Base-by-base conservation (phyloP, 2,329 filamentous ascomycete species). In the Claviceps sorghi region DNA sequence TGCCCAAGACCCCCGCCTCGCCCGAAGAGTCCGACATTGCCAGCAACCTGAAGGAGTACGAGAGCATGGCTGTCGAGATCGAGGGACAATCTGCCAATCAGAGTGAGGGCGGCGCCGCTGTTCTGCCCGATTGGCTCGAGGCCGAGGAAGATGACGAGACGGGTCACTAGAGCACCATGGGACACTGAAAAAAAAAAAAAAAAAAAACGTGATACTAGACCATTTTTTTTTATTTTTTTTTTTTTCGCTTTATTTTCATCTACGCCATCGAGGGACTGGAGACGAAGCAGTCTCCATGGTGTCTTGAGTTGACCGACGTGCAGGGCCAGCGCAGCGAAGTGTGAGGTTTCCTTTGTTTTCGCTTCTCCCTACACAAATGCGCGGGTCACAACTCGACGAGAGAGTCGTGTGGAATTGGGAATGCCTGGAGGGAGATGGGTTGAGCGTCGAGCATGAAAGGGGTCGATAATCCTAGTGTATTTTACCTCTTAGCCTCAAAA, bases 1-100 rank as follows among this genome's bases (percentile, higher is more conserved):
- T 84, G 59, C 93, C 93, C 64, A 82, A 86, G 70, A 72, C 89
- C 54, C 91, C 93, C 65, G 73, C 79, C 67, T 95, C 89, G 38
- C 93, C 93, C 67, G 93, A 97, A 74, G 91, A 97, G 79, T 74
- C 84, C 72, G 87, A 95, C 72, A 86, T 98, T 58, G 88, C 90
- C 67, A 85, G 80, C 71, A 91, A 88, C 71, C 75, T 98, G 69
- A 85, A 93, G 76, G 84, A 88, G 68, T 98, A 98, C 80, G 91
- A 97, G 80, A 80, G 74, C 68, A 88, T 95, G 78, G 80, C 84
- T 62, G 90, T 96, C 61, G 93, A 98, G 73, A 84, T 97, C 59
- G 91, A 97, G 78, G 91, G 91, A 60, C 82, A 88, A 71, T 80
- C 86, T 60, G 75, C 77, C 61, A 69, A 72, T 55, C 78, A 77